Conservation (phyloP, 768 basidiomycete species). For the Kwoniella heveanensis region DNA sequence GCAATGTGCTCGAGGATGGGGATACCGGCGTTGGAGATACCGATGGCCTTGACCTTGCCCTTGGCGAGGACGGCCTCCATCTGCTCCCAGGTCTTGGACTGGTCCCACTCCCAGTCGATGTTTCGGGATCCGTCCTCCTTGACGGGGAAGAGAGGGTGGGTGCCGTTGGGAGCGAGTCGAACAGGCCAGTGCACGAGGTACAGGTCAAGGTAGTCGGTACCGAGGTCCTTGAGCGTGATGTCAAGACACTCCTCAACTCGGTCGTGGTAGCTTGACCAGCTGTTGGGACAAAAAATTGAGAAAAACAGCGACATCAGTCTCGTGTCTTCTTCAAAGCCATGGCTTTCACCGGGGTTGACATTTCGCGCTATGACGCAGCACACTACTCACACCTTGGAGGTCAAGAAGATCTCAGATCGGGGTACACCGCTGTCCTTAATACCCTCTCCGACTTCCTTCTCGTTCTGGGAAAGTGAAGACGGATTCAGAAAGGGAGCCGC, state of each 20-base stretch:
- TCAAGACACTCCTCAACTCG: slow-evolving; percentile 67
- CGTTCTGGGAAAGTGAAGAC: slow-evolving; percentile 63
- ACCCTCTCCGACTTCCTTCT: slow-evolving; percentile 78
- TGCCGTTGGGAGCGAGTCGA: slow-evolving; percentile 8
- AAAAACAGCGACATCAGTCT: no score
- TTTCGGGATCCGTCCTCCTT: slow-evolving; percentile 23
- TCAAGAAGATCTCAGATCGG: slow-evolving; percentile 75
- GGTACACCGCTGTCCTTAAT: slow-evolving; percentile 74
- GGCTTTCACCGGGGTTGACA: no score
- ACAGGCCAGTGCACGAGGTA: slow-evolving; percentile 59
- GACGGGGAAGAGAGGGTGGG: slow-evolving; percentile 10
- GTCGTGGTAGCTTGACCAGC: slow-evolving; percentile 62
- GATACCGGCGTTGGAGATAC: slow-evolving; percentile 71
- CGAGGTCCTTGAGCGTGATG: slow-evolving; percentile 68
- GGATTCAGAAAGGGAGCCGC: no score
- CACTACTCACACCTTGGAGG: slow-evolving; percentile 57
- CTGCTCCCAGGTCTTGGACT: slow-evolving; percentile 22
- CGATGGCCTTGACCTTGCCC: slow-evolving; percentile 58
- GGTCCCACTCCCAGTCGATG: slow-evolving; percentile 26
- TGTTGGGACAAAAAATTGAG: slow-evolving; percentile 1
- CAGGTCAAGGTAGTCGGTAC: slow-evolving; percentile 76
- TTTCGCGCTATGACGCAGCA: neutral
- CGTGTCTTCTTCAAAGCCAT: no score
- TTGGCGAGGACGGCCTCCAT: slow-evolving; percentile 66
- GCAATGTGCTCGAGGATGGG: slow-evolving; percentile 70